These are phyloP conservation scores for Lotmaria passim DNA, from an alignment of 208 protist species.

Conservation along the genomic window DNA sequence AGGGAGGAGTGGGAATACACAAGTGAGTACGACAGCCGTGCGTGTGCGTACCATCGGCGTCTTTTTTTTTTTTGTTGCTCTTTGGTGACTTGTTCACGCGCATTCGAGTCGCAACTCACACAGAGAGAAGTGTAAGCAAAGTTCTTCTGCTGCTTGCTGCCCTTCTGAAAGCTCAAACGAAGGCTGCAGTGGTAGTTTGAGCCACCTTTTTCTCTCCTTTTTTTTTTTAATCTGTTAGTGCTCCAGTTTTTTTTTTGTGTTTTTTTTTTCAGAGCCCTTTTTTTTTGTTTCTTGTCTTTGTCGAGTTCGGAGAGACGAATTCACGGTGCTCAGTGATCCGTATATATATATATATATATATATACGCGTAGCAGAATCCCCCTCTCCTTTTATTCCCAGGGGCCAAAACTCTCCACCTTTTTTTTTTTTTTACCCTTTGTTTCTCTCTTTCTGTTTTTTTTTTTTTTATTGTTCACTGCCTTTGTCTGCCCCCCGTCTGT, in stretches of 20 bases:
- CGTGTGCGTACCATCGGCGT: neutral
- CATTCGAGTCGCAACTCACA: neutral
- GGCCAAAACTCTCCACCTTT: neutral
- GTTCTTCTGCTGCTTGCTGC: constrained; percentile 8
- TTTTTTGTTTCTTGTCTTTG: neutral
- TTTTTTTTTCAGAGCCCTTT: neutral
- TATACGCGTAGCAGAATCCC: neutral
- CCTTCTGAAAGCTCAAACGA: neutral
- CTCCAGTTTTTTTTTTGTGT: neutral
- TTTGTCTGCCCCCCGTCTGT: too few species aligned
- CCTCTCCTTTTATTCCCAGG: neutral
- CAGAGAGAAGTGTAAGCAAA: too few species aligned
- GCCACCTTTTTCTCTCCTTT: neutral
- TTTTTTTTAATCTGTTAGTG: constrained; percentile 22
- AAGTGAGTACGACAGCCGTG: neutral
- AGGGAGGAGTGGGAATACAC: neutral
- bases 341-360: constrained; percentile 1
- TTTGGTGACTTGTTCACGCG: neutral
- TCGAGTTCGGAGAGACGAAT: neutral
- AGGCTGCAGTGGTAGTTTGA: too few species aligned
- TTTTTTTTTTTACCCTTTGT: neutral
- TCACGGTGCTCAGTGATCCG: neutral
- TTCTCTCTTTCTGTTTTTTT: constrained; percentile 2
- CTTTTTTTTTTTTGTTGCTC: neutral
- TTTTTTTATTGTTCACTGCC: neutral